A percentile compares a stretch with the other conserved stretches of the same genome.
Conservation (phyloP, 768 basidiomycete genomes). For the Hortiboletus campestris region DNA sequence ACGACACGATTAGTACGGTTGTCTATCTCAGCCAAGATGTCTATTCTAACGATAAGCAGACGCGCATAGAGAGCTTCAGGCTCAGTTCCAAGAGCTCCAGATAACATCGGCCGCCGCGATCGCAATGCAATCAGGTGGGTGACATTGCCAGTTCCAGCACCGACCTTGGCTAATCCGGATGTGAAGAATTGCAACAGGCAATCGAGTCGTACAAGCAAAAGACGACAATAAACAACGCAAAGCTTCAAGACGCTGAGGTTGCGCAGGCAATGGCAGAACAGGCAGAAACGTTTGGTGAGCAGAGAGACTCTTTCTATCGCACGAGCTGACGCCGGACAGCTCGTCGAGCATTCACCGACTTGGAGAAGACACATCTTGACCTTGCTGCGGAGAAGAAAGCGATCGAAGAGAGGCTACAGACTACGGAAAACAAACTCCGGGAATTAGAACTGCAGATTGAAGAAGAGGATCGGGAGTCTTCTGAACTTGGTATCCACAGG, state of each 20-base stretch:
- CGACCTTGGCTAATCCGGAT: neutral
- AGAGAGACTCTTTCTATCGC: neutral
- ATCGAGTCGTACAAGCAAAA: constrained; percentile 67
- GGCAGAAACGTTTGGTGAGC: constrained; percentile 59
- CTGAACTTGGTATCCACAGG: constrained; percentile 61
- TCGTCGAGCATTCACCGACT: constrained; percentile 57
- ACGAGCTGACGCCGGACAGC: constrained; percentile 37
- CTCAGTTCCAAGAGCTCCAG: constrained; percentile 62
- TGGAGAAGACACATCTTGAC: constrained; percentile 57
- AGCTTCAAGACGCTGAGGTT: constrained; percentile 68
- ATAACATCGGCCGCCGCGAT: constrained; percentile 56
- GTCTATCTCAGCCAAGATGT: too few species aligned
- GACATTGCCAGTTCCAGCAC: neutral
- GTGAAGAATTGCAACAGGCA: constrained; percentile 58
- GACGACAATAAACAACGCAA: constrained; percentile 53
- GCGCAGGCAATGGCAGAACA: constrained; percentile 62
- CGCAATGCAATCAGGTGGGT: constrained; percentile 56
- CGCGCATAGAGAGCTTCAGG: constrained; percentile 56
- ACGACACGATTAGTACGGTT: constrained; percentile 54
- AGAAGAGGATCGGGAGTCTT: constrained; percentile 64
- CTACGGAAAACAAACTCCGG: constrained; percentile 50
- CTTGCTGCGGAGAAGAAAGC: constrained; percentile 51
- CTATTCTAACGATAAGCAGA: constrained; percentile 35
- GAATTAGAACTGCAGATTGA: constrained; percentile 65
- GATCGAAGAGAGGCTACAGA: constrained; percentile 46